Evolutionary conservation across 2,329 filamentous ascomycete genomes (phyloP).

Genomic region (Ambrosiella cleistominuta): DNA sequence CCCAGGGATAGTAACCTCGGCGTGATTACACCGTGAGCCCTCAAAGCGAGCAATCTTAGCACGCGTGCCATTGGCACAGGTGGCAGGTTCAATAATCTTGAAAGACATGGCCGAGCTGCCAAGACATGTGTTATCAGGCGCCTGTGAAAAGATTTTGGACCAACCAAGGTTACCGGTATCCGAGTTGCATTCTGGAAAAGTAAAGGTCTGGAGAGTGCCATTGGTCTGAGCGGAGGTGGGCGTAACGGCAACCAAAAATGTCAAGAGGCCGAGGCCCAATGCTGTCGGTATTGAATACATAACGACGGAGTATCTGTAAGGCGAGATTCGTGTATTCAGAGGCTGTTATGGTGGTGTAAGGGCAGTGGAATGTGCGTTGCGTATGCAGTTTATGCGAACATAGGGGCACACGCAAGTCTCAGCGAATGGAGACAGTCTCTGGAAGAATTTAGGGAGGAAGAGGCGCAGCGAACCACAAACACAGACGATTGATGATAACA

Average conservation of each 20-base stretch:
- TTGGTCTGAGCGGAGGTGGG: conserved; percentile 8
- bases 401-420: neutral
- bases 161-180: neutral
- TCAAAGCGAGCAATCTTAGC: conserved; percentile 14
- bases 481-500: neutral
- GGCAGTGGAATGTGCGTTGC: conserved; percentile 1
- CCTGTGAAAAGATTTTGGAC: conserved; percentile 9
- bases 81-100: conserved; percentile 10
- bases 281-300: neutral
- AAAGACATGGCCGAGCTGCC: conserved; percentile 12
- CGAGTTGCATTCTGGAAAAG: conserved; percentile 10
- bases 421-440: neutral
- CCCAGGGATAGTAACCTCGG: conserved; percentile 11
- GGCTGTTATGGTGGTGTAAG: neutral
- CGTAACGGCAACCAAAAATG: neutral
- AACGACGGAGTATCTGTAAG: neutral
- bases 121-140: conserved; percentile 13
- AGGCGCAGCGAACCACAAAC: neutral
- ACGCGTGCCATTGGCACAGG: conserved; percentile 14
- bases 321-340: neutral
- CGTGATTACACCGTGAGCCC: conserved; percentile 12
- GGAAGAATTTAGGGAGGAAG: neutral
- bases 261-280: neutral
- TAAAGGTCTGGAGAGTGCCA: conserved; percentile 12
- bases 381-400: conserved; percentile 1